Conservation (phyloP, 2,329 filamentous ascomycete genomes). For the Aspergillus neoniger region DNA sequence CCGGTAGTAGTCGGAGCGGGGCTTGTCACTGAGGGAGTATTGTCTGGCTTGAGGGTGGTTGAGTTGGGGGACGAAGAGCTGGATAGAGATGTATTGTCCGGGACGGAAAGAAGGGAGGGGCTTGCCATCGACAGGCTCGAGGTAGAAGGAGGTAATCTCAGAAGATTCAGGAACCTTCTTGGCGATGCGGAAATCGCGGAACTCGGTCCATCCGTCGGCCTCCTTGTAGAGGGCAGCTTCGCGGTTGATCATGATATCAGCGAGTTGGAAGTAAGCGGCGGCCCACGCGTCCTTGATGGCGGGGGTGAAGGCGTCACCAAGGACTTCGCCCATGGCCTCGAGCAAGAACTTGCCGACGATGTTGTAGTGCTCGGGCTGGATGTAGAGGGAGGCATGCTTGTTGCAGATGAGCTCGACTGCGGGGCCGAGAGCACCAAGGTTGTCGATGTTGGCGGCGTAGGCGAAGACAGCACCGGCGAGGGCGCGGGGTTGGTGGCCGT, state of each 20-base stretch:
- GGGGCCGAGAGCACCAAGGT: conserved; percentile 61
- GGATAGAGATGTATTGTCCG: conserved; percentile 72
- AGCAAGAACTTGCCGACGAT: conserved; percentile 71
- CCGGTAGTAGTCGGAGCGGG: conserved; percentile 63
- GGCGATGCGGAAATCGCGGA: conserved; percentile 67
- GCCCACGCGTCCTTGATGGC: conserved; percentile 68
- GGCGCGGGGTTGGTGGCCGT: conserved; percentile 68
- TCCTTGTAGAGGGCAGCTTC: conserved; percentile 65
- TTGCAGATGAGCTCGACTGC: conserved; percentile 70
- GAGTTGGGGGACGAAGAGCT: conserved; percentile 59
- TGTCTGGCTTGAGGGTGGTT: conserved; percentile 68
- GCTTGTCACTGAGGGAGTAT: conserved; percentile 71
- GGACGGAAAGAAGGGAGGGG: conserved; percentile 66
- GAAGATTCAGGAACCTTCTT: conserved; percentile 67
- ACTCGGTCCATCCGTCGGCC: conserved; percentile 65
- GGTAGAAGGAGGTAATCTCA: conserved; percentile 70
- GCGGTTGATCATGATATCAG: conserved; percentile 68
- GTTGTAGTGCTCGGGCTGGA: conserved; percentile 68
- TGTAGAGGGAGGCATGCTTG: conserved; percentile 71
- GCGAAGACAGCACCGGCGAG: conserved; percentile 69
- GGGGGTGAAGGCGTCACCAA: conserved; percentile 67
- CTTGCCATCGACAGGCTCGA: conserved; percentile 63
- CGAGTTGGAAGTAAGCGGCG: conserved; percentile 72
- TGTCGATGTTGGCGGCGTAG: conserved; percentile 71
- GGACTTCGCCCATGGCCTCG: conserved; percentile 65